Percentiles rank a stretch among this genome's conserved stretches.
These are phyloP conservation scores for Penicillium sp. DNA, from an alignment of 2,329 filamentous ascomycete genomes.

Conservation along the genomic window DNA sequence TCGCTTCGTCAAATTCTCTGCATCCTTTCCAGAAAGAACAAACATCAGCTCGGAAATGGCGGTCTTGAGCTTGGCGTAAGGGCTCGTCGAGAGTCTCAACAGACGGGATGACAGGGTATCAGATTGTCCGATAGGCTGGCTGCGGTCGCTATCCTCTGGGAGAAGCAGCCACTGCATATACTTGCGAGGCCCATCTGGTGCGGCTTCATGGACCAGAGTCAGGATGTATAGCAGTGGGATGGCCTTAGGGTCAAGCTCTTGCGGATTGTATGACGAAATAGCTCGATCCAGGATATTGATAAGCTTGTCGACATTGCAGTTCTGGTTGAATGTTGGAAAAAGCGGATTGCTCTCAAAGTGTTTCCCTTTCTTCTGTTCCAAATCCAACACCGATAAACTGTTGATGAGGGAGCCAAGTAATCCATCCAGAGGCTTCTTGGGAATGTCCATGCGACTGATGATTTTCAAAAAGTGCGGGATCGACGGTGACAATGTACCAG, in stretches of 20 bases:
- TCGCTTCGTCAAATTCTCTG: constrained; percentile 75
- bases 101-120: constrained; percentile 69
- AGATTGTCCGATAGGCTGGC: constrained; percentile 68
- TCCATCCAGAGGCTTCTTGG: constrained; percentile 63
- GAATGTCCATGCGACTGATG: constrained; percentile 56
- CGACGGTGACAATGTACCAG: constrained; percentile 58
- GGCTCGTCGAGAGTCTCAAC: constrained; percentile 69
- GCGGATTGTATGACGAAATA: constrained; percentile 57
- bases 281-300: constrained; percentile 64
- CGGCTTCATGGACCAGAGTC: constrained; percentile 63
- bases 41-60: constrained; percentile 76
- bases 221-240: constrained; percentile 70
- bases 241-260: constrained; percentile 65
- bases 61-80: constrained; percentile 66
- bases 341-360: constrained; percentile 47
- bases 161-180: constrained; percentile 64
- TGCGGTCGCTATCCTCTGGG: constrained; percentile 69
- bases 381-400: constrained; percentile 70
- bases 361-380: constrained; percentile 51
- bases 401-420: constrained; percentile 70
- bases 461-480: constrained; percentile 66
- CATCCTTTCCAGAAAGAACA: constrained; percentile 75
- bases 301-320: constrained; percentile 57
- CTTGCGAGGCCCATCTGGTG: constrained; percentile 56
- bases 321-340: constrained; percentile 60